Evolutionary conservation across 805 yeast genomes (phyloP).

Genomic region (Ogataea salicorniae): DNA sequence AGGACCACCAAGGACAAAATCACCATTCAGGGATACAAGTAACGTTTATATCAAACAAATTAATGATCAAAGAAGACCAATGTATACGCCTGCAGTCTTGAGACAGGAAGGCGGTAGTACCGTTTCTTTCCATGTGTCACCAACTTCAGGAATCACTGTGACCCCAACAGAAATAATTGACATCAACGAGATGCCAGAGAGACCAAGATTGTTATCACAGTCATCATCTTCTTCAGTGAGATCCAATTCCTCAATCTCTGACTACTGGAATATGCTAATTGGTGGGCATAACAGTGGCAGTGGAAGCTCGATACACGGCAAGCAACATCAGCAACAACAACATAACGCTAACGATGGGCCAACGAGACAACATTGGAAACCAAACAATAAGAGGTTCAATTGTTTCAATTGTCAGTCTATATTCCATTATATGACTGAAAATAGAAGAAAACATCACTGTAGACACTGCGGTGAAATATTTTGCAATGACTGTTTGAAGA

Average conservation of each 20-base stretch:
- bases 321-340: background rate
- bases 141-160: conserved; percentile 5
- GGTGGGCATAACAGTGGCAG: conserved; percentile 4
- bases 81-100: conserved; percentile 87
- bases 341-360: conserved; percentile 32
- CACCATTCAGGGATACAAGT: conserved; percentile 28
- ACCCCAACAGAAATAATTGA: conserved; percentile 10
- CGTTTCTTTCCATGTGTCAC: background rate
- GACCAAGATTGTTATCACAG: conserved; percentile 15
- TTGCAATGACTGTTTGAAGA: conserved; percentile 33
- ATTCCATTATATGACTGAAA: conserved; percentile 72
- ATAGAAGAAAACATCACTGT: conserved; percentile 41
- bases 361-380: conserved; percentile 64
- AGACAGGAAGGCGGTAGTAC: conserved; percentile 30
- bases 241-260: conserved; percentile 22
- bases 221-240: conserved; percentile 22
- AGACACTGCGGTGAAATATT: conserved; percentile 37
- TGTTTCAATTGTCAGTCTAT: conserved; percentile 65
- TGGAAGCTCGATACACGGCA: too few species aligned
- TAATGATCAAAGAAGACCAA: conserved; percentile 75
- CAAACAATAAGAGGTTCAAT: conserved; percentile 57
- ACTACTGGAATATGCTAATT: conserved; percentile 24
- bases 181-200: conserved; percentile 12
- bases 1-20: conserved; percentile 21
- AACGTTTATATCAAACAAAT: conserved; percentile 56